Conservation (phyloP, 257 asterid species). For the Nicotiana obtusifolia region DNA sequence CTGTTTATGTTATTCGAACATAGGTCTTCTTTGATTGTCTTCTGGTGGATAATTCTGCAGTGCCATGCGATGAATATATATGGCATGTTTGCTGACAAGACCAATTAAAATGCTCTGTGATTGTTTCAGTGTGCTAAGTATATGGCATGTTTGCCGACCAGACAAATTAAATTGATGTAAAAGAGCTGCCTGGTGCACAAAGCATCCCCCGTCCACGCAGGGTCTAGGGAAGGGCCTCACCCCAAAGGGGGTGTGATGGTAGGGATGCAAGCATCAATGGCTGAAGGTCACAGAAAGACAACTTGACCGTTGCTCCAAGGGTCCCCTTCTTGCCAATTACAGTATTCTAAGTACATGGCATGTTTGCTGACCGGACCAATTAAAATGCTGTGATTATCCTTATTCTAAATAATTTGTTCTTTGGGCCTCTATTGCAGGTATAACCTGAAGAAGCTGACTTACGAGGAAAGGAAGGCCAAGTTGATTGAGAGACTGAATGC, state of each 20-base stretch:
- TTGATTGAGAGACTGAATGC: constrained; percentile 70
- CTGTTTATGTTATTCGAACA: not conserved
- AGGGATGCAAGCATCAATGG: too few species aligned
- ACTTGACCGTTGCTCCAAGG: too few species aligned
- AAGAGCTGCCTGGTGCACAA: too few species aligned
- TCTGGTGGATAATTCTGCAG: not conserved
- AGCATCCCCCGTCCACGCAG: too few species aligned
- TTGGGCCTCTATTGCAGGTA: constrained; percentile 30
- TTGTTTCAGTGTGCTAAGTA: not conserved
- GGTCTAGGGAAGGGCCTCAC: too few species aligned
- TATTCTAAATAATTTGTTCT: not conserved
- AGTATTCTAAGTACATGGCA: not conserved
- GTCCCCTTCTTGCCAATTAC: not conserved
- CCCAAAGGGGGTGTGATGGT: too few species aligned
- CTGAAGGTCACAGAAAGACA: too few species aligned
- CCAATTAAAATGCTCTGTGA: not conserved
- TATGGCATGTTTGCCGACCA: not conserved
- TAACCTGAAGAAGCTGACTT: constrained; percentile 69
- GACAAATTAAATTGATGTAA: not conserved
- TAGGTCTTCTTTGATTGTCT: not conserved
- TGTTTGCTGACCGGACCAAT: too few species aligned
- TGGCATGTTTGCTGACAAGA: not conserved
- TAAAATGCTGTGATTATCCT: not conserved
- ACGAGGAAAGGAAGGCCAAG: constrained; percentile 58
- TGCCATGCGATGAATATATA: not conserved